Base-by-base conservation (phyloP, 192 early-diverging fungal species). In the Gamsiella multidivaricata region DNA sequence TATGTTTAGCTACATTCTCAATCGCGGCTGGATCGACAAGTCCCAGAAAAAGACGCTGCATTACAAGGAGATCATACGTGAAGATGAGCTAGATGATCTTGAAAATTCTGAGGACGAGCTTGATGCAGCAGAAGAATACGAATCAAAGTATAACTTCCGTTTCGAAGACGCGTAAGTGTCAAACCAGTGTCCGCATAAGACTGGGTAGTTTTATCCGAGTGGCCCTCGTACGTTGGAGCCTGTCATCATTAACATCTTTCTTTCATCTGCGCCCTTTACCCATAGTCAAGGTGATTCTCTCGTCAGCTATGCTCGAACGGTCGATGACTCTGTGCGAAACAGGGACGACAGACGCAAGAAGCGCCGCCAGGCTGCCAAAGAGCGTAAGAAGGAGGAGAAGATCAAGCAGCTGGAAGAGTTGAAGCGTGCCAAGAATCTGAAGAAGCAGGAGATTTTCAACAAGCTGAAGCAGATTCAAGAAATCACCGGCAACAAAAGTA, bases 1-100 rank as follows among this genome's bases (percentile, higher is more conserved):
- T n/a, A n/a, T n/a, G n/a, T 64, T 20, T 62, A 90, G 87, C 51
- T 96, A 95, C 65, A 88, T 98, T 32, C 64, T 98, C 64, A 98
- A 95, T 69, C 92, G 93, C 69, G 94, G 96, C 17, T 98, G 97
- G 97, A 87, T 97, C 15, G 94, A 95, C 49, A 94, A 94, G 65
- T 85, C 85, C 11, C 82, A 83, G 33, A 85, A 81, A 18, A 83
- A 80, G 45, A 61, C 84, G 0, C 87, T 91, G 7, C 85, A 86
- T 9, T 93, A 93, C 67, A 82, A 91, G 47, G 91, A 94, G 51
- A 88, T 95, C 60, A 84, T 91, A 3, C 62, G 64, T 0, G 83
- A 86, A 25, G 90, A 92, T n/a, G 87, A 92, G 0, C 79, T 86
- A 20, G 86, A 87, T 18, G 84, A 81, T 0, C 64, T 68, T 39